A percentile compares a stretch with the other conserved stretches of the same genome.
Evolutionary conservation across 495 filamentous ascomycete species (phyloP).

Genomic region (Cenococcum geophilum): DNA sequence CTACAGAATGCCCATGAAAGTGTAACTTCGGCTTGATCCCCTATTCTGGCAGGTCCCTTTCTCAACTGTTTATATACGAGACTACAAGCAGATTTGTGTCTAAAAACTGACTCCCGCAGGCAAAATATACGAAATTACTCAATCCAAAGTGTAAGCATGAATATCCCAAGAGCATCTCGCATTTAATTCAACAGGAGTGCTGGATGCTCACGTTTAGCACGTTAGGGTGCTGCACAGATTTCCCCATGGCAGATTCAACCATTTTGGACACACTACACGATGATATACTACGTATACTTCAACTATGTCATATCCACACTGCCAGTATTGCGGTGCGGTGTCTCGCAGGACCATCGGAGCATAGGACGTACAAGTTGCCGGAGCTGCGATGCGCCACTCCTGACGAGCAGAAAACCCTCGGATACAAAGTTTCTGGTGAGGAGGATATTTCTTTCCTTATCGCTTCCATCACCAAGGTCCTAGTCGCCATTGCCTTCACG

Average conservation of each 20-base stretch:
- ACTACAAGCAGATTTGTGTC: neutral
- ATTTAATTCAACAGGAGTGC: neutral
- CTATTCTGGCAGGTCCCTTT: neutral
- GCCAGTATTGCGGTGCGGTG: neutral
- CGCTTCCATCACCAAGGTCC: slow-evolving; percentile 1
- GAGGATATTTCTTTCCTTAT: neutral
- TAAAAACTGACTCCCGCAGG: neutral
- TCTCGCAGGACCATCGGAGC: neutral
- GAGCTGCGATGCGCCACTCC: slow-evolving; percentile 34
- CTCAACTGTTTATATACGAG: neutral
- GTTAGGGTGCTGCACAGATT: neutral
- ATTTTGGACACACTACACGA: neutral
- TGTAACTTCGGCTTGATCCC: neutral
- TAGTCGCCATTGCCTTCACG: neutral
- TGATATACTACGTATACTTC: neutral
- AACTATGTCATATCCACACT: neutral
- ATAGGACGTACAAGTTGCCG: neutral
- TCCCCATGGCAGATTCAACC: neutral
- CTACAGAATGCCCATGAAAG: neutral
- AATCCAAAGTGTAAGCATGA: neutral
- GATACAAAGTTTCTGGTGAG: slow-evolving; percentile 48
- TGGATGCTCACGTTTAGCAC: neutral
- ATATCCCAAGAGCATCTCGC: neutral
- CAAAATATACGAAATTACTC: neutral
- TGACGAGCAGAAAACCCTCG: slow-evolving; percentile 50